Evolutionary conservation across 2,329 filamentous ascomycete genomes (phyloP), one percentile per base, ranked within the genome.

Genomic region (Trichoderma cornu-damae): DNA sequence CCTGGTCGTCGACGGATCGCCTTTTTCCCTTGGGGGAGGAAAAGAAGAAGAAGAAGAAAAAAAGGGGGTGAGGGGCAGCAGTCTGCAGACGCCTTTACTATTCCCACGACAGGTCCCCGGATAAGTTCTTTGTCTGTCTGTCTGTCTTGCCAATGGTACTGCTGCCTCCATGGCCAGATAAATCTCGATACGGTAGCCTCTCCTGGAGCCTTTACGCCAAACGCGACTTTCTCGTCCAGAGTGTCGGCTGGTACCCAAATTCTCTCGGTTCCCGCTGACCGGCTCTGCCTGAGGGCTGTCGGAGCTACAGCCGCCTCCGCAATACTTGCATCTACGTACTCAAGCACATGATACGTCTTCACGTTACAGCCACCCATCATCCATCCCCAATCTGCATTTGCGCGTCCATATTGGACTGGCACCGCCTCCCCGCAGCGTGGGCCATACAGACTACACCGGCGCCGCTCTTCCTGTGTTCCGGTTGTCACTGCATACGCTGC

Each of bases 401-500:
- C 37, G 54, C 44, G 32, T 59, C 38, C 40, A 59, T 32, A 59
- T 46, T 52, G 46, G 58, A 46, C 46, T 32, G 38, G 46, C 37
- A 49, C 38, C 40, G 32, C 18, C 58, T 59, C 52, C 58, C 58
- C 53, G 53, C 53, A 52, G 38, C 58, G 46, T 47, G 58, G 58
- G 32, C 53, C 40, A 24, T 57, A 40, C 46, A 47, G 40, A 42
- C 37, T 42, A 18, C 37, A 18, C 37, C 58, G 22, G 48, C 24
- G 38, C 53, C 35, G 52, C 40, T 51, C 40, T 22, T 55, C 24
- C 53, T 42, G 37, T 46, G 38, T 32, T 26, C 46, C 35, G 6
- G 40, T 38, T 28, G 46, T 46, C 44, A n/a, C 30, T 46, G 30
- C 44, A 47, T 47, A 34, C 26, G 28, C 32, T 57, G 46, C 47